Percentiles rank a stretch among this genome's conserved stretches.
These are phyloP conservation scores for Saccharomycopsis schoenii DNA, from an alignment of 805 yeast genomes.

Conservation along the genomic window DNA sequence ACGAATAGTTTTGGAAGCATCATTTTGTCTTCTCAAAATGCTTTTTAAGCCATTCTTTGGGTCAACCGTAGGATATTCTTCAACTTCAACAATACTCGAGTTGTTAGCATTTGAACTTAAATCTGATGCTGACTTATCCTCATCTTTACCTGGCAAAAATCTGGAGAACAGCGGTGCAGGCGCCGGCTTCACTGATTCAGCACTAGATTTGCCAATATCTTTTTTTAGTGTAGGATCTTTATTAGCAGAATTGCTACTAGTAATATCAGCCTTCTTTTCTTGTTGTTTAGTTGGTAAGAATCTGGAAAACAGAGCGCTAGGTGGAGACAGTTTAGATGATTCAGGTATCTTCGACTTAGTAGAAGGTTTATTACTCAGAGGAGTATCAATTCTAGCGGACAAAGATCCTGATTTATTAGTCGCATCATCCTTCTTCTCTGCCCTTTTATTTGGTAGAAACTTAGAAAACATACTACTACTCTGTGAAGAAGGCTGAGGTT, in stretches of 20 bases:
- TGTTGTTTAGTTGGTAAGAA: not conserved
- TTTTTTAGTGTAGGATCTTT: not conserved
- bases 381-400: not conserved
- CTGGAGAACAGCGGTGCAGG: not conserved
- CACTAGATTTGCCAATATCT: constrained; percentile 7
- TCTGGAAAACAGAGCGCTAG: not conserved
- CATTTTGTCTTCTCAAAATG: constrained; percentile 15
- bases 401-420: not conserved
- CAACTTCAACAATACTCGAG: constrained; percentile 13
- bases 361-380: not conserved
- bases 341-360: not conserved
- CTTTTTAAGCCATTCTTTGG: constrained; percentile 10
- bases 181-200: constrained; percentile 1
- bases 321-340: not conserved
- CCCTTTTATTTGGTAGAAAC: not conserved
- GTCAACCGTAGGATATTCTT: constrained; percentile 3
- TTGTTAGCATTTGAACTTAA: not conserved
- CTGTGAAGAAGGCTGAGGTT: not conserved
- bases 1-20: constrained; percentile 11
- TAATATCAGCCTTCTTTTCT: not conserved
- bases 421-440: not conserved
- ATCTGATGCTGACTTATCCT: not conserved
- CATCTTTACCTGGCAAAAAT: not conserved
- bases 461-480: not conserved
- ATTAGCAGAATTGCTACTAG: not conserved